A percentile compares a stretch with the other conserved stretches of the same genome.
These are phyloP conservation scores for Sugiyamaella lignohabitans DNA, from an alignment of 805 yeast species.

Conservation along the genomic window DNA sequence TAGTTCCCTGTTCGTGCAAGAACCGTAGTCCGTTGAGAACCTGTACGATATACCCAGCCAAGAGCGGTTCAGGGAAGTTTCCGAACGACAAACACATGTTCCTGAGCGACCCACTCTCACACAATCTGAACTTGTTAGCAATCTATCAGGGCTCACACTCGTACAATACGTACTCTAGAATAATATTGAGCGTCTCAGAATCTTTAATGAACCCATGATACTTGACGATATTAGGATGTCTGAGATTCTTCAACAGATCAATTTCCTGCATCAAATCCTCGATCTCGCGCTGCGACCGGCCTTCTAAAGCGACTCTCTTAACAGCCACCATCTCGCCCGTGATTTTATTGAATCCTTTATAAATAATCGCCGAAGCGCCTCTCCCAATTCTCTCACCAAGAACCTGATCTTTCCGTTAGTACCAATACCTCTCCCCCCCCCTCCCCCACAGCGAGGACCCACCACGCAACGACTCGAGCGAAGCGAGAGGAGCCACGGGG, in stretches of 20 bases:
- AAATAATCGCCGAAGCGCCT: constrained; percentile 90
- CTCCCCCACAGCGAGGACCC: no score
- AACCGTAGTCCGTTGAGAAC: constrained; percentile 56
- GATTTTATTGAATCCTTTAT: constrained; percentile 58
- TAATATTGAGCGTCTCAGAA: constrained; percentile 45
- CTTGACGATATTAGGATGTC: constrained; percentile 61
- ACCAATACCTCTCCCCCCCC: no score
- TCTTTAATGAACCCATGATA: constrained; percentile 62
- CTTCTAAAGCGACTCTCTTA: constrained; percentile 60
- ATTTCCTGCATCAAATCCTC: constrained; percentile 56
- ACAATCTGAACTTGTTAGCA: constrained; percentile 25
- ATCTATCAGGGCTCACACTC: background rate
- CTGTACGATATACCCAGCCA: constrained; percentile 45
- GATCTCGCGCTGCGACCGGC: constrained; percentile 30
- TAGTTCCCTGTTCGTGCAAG: constrained; percentile 65
- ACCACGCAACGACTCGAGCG: no score
- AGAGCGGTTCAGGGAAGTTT: constrained; percentile 49
- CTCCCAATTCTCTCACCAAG: constrained; percentile 63
- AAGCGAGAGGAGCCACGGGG: no score
- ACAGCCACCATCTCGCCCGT: constrained; percentile 72
- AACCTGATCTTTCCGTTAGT: constrained; percentile 6
- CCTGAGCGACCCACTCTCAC: constrained; percentile 60
- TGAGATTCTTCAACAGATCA: constrained; percentile 54
- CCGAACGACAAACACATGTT: constrained; percentile 46
- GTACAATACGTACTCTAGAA: constrained; percentile 45